Evolutionary conservation across 805 yeast genomes (phyloP), one percentile per base, ranked within the genome.

Genomic region (Candida piceae): DNA sequence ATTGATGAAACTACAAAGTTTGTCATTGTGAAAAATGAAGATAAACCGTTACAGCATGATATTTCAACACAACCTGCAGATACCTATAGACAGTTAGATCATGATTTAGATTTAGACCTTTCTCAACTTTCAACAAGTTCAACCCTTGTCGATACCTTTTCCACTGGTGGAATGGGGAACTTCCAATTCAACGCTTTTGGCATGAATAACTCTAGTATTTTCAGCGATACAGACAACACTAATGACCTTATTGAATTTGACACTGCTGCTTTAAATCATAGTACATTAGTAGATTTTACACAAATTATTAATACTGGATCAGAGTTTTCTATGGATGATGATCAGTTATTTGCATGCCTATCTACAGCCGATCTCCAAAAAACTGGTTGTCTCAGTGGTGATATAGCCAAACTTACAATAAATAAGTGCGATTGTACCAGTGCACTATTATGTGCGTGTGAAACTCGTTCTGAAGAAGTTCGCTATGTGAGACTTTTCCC

Each of bases 371-470:
- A 72, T 30, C 61, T 86, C 19, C 67, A 76, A 16, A 67, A 65
- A 16, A 60, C 83, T 19, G 84, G 86, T 0, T 66, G 75, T 17
- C 75, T 82, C 43, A 76, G 81, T 39, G 95, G 95, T 4, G 93
- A 84, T 50, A 57, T 72, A 32, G 78, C 77, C 3, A 57, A 62
- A 11, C 33, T 75, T 20, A 28, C 36, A 5, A 33, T 49, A 4
- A 38, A 32, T 13, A 17, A 30, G 13, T 42, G 47, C 29, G 46
- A 44, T 40, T 39, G 50, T 29, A 42, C 40, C 1, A 36, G 34
- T 8, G 60, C 32, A 7, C 22, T 38, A 15, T 38, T 34, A 20
- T 42, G 52, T 31, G 55, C 46, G 2, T 48, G 53, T 31, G 39
- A 45, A 4, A 27, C 29, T 4, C 16, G 38, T 4, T 17, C 38